Evolutionary conservation across 23 red algal genomes (phyloP).

Genomic region (Chondrus crispus): DNA sequence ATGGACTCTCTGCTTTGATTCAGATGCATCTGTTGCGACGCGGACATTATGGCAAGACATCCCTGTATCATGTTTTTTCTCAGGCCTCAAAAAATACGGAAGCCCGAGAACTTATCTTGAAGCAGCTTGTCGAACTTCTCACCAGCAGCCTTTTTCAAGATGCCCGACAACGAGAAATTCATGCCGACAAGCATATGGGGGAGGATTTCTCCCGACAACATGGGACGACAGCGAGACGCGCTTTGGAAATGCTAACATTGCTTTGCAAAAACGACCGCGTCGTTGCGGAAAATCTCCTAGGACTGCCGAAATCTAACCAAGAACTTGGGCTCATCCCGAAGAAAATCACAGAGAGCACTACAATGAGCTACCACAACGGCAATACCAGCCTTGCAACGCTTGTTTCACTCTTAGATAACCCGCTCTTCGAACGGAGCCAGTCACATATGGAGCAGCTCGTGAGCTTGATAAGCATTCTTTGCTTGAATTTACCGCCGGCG

Average conservation of each 20-base stretch:
- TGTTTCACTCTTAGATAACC: constrained; percentile 4
- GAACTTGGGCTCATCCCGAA: background rate
- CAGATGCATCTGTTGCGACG: constrained; percentile 28
- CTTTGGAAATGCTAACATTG: constrained; percentile 21
- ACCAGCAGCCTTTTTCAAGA: background rate
- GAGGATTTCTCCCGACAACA: background rate
- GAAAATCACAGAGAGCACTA: background rate
- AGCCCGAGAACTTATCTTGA: background rate
- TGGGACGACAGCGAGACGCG: constrained; percentile 50
- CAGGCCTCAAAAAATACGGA: constrained; percentile 28
- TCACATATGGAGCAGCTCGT: constrained; percentile 52
- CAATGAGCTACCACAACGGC: background rate
- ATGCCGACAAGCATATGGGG: background rate
- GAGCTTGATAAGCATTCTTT: constrained; percentile 18
- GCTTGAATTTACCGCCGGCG: background rate
- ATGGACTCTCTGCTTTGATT: constrained; percentile 37
- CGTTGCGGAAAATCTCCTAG: constrained; percentile 42
- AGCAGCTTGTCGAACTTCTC: constrained; percentile 29
- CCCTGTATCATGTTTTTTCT: constrained; percentile 46
- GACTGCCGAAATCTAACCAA: constrained; percentile 4
- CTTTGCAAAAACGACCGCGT: constrained; percentile 47
- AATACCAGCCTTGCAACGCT: constrained; percentile 27
- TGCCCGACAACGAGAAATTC: background rate
- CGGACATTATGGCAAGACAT: constrained; percentile 19
- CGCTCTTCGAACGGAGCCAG: constrained; percentile 26